These are phyloP conservation scores for Pseudogymnoascus sp. DNA, from an alignment of 2,329 filamentous ascomycete species.

Conservation along the genomic window DNA sequence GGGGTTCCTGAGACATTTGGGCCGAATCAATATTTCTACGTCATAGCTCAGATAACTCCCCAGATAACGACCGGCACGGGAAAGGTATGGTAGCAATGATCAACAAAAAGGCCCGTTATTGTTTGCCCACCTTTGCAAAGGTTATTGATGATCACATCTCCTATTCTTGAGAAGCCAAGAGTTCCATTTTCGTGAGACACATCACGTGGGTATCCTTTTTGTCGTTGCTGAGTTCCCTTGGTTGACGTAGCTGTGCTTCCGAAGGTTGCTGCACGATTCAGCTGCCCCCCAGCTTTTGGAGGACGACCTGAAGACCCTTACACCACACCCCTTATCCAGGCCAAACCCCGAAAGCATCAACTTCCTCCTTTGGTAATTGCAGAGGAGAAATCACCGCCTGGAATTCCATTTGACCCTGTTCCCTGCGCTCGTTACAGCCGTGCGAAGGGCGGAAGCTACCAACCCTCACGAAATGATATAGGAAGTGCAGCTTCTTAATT, in stretches of 20 bases:
- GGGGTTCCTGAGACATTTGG: neutral
- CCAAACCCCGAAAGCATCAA: neutral
- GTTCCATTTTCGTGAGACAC: neutral
- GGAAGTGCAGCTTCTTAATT: neutral
- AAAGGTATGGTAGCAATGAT: neutral
- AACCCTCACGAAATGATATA: constrained; percentile 1
- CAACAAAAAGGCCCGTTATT: neutral
- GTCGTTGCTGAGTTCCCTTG: neutral
- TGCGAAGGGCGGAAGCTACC: neutral
- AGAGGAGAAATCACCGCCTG: neutral
- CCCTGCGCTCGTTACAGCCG: neutral
- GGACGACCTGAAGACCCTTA: neutral
- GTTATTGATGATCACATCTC: neutral
- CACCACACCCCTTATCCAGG: neutral
- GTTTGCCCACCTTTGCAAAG: neutral
- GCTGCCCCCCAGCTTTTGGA: neutral
- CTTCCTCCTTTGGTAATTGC: neutral
- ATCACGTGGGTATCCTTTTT: neutral
- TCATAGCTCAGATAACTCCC: neutral
- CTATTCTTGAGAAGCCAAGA: neutral
- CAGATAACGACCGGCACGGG: neutral
- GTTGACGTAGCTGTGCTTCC: neutral
- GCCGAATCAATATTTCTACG: neutral
- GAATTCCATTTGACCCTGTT: neutral
- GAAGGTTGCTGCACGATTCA: neutral